Evolutionary conservation across 177 flowering plant genomes (phyloP), one percentile per base, ranked within the genome.

Genomic region (Vitis hybrid): DNA sequence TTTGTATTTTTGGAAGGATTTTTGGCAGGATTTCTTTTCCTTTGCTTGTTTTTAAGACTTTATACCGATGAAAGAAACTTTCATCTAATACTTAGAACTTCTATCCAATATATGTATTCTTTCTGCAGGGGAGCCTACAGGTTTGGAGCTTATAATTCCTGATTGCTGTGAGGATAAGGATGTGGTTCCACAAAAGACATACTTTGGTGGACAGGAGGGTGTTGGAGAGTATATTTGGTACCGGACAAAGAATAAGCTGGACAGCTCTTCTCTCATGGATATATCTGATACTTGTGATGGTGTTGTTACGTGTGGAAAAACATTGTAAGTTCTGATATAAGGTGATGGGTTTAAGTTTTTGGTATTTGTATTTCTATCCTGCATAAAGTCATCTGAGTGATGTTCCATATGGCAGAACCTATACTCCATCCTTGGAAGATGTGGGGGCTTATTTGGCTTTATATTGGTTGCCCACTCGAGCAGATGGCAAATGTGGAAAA

Each of bases 201-300:
- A 96, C 77, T 93, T 87, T 80, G 99, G 99, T 60, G 99, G 99
- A 54, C 75, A 80, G 73, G 98, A 96, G 89, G 97, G 98, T 72
- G 70, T 55, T 68, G 95, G 97, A 67, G 82, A 83, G 60, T 96
- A 79, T 77, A 76, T 80, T 61, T 96, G 99, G 99, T 93, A 85
- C 59, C 81, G 93, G 70, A 77, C 85, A 63, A 80, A 80, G 67
- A 64, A 67, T 50, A 89, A 86, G 83, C 80, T 90, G 50, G 63
- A 82, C 52, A 90, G 66, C 72, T 78, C 90, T 67, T 85, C 80
- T 61, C 74, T 92, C 67, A 50, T 79, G 73, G 82, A 83, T 64
- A 73, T 87, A 65, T 76, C 79, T 71, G 64, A 71, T 73, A 68
- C 73, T 73, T 34, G 48, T 74, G 86, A 83, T 31, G 85, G 83